Percentiles rank a stretch among this genome's conserved stretches.
phyloP scores from a whole-genome alignment of 306 rosid species.

The apple (Malus domestica) region ASM211411v1 NC_041796.1:31105501-31106000 shows the following conservation, averaged over 20 bases:
- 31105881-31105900: not conserved
- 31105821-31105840: not conserved
- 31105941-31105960: not conserved
- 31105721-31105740: not conserved
- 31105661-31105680: not conserved
- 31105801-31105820: not conserved
- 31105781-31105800: not conserved
- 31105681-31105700: not conserved
- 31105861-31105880: not conserved
- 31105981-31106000: not conserved
- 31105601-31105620: not conserved
- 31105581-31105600: not conserved
- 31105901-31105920: not conserved
- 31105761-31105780: not conserved
- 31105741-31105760: not conserved
- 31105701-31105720: not conserved
- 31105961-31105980: not conserved
- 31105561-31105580: not conserved
- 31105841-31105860: not conserved
- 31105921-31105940: not conserved
- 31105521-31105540: conserved; percentile 96
- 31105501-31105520: conserved; percentile 79
- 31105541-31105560: conserved; percentile 22
- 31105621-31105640: not conserved
- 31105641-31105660: not conserved